phyloP scores from a whole-genome alignment of 2,329 filamentous ascomycete species.

The Aspergillus candidus region DNA sequence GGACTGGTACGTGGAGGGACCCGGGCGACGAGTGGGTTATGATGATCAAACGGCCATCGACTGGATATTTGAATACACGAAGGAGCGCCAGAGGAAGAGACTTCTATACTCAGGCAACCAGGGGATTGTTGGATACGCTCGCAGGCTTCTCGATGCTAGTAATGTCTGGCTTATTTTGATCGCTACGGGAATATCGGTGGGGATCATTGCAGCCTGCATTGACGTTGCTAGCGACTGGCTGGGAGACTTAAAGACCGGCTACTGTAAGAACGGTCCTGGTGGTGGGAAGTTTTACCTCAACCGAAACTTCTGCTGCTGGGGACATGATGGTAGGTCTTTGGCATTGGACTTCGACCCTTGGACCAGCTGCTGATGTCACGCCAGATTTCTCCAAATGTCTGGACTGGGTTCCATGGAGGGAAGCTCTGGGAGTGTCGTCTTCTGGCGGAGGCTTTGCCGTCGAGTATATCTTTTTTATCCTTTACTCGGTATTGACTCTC shows the following conservation, averaged over 20 bases:
- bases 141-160: slow-evolving; percentile 71
- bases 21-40: slow-evolving; percentile 84
- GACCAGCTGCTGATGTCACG: slow-evolving; percentile 9
- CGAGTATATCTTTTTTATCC: slow-evolving; percentile 79
- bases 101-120: slow-evolving; percentile 63
- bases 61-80: slow-evolving; percentile 99
- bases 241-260: slow-evolving; percentile 83
- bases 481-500: slow-evolving; percentile 62
- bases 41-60: slow-evolving; percentile 96
- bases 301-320: slow-evolving; percentile 86
- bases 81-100: slow-evolving; percentile 84
- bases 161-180: slow-evolving; percentile 90
- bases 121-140: slow-evolving; percentile 66
- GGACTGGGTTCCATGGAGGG: slow-evolving; percentile 83
- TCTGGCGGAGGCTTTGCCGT: slow-evolving; percentile 69
- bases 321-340: slow-evolving; percentile 58
- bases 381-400: slow-evolving; percentile 67
- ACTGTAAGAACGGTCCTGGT: slow-evolving; percentile 69
- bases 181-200: slow-evolving; percentile 75
- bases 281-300: slow-evolving; percentile 89
- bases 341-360: neutral
- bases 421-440: slow-evolving; percentile 61
- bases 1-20: slow-evolving; percentile 89
- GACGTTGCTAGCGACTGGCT: slow-evolving; percentile 91
- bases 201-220: slow-evolving; percentile 78